phyloP scores from a whole-genome alignment of 73 alveolate genomes.

The Paramecium pentaurelia region DNA sequence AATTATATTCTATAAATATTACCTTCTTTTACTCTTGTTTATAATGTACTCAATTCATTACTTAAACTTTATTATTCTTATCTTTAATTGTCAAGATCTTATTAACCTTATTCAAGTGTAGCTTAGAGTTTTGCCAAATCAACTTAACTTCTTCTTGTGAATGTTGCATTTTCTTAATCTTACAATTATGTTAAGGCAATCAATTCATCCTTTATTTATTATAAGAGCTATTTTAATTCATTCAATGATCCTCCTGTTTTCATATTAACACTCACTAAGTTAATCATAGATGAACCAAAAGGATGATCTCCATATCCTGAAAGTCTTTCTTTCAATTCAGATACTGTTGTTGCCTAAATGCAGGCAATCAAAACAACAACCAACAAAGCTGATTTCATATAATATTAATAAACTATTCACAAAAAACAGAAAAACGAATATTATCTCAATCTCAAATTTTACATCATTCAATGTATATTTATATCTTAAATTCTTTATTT shows the following conservation, averaged over 20 bases:
- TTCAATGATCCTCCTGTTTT: constrained; percentile 31
- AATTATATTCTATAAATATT: background rate
- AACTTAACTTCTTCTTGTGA: constrained; percentile 35
- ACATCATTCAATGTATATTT: background rate
- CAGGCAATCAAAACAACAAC: constrained; percentile 25
- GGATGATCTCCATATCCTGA: constrained; percentile 28
- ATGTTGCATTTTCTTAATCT: background rate
- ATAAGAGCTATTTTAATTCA: background rate
- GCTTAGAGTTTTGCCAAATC: constrained; percentile 25
- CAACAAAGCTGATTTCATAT: constrained; percentile 7
- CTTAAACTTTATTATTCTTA: background rate
- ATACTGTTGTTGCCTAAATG: background rate
- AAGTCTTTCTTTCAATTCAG: background rate
- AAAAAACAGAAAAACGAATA: background rate
- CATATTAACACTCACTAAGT: background rate
- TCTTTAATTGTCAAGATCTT: constrained; percentile 23
- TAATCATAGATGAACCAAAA: background rate
- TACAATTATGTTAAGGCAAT: background rate
- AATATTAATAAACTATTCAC: background rate
- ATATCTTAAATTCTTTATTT: background rate
- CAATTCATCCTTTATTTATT: constrained; percentile 33
- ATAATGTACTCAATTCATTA: background rate
- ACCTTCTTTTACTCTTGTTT: constrained; percentile 21
- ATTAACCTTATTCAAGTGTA: constrained; percentile 1
- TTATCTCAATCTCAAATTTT: background rate